Percentiles rank a stretch among this genome's conserved stretches.
phyloP scores from a whole-genome alignment of 73 alveolate species.

The Durusdinium trenchii region DNA sequence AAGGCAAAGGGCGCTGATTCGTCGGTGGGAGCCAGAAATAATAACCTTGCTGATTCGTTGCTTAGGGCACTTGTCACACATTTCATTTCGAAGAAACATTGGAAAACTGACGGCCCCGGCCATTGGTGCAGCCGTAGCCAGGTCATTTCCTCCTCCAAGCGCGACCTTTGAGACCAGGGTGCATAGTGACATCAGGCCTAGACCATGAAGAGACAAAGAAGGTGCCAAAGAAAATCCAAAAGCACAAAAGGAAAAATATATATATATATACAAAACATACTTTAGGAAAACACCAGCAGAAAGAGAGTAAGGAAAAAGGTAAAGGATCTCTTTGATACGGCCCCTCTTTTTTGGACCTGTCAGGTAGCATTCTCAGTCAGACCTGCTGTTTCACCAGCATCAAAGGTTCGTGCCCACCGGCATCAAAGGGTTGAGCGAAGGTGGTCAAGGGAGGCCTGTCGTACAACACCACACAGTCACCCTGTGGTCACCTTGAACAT shows the following conservation, averaged over 20 bases:
- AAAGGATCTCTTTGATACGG: too few species aligned
- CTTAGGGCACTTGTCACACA: background rate
- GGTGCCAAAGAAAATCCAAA: background rate
- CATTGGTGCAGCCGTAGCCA: slow-evolving; percentile 87
- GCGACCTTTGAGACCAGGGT: background rate
- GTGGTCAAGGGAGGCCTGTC: slow-evolving; percentile 17
- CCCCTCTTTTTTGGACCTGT: too few species aligned
- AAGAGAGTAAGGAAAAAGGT: too few species aligned
- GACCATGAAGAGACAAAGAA: background rate
- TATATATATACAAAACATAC: too few species aligned
- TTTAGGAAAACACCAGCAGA: too few species aligned
- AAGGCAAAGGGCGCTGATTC: slow-evolving; percentile 80
- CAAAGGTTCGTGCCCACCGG: slow-evolving; percentile 52
- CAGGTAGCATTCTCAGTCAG: too few species aligned
- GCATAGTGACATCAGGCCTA: background rate
- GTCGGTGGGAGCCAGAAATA: slow-evolving; percentile 57
- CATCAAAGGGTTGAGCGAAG: slow-evolving; percentile 87
- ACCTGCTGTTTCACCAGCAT: background rate
- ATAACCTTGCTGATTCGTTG: background rate
- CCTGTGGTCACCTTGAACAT: background rate
- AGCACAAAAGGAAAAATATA: background rate
- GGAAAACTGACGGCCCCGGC: background rate
- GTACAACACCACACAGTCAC: background rate
- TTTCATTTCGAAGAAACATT: background rate
- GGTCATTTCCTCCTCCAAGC: slow-evolving; percentile 68